These are phyloP conservation scores for Linderina pennispora DNA, from an alignment of 192 early-diverging fungal genomes.

Conservation along the genomic window DNA sequence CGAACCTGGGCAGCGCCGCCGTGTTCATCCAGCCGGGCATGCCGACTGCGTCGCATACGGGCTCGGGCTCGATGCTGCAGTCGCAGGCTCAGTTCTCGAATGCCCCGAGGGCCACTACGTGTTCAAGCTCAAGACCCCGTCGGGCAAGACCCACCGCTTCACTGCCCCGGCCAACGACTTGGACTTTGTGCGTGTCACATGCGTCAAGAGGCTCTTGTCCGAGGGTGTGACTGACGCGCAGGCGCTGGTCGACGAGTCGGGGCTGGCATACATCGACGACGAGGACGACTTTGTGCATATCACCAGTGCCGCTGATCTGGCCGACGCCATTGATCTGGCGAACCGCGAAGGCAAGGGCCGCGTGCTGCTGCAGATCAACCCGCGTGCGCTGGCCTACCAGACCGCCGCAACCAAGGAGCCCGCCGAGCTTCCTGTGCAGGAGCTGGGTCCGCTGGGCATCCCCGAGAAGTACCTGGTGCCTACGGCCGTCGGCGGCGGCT, in stretches of 20 bases:
- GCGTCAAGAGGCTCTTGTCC: constrained; percentile 53
- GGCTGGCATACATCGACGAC: constrained; percentile 84
- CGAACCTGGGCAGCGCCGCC: constrained; percentile 43
- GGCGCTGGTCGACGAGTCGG: constrained; percentile 40
- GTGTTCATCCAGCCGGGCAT: constrained; percentile 33
- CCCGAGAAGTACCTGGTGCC: constrained; percentile 45
- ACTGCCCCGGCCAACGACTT: constrained; percentile 52
- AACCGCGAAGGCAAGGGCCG: constrained; percentile 67
- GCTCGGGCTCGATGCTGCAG: constrained; percentile 35
- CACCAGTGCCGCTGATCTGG: constrained; percentile 67
- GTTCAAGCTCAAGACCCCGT: constrained; percentile 76
- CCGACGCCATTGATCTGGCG: constrained; percentile 79
- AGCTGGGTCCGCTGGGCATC: constrained; percentile 27
- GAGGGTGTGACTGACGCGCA: constrained; percentile 51
- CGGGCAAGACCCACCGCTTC: constrained; percentile 71
- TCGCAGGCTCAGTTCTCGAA: constrained; percentile 34
- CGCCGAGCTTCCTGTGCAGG: background rate
- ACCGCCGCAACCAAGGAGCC: constrained; percentile 1
- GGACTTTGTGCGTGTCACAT: constrained; percentile 48
- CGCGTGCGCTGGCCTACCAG: constrained; percentile 17
- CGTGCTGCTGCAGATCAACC: constrained; percentile 62
- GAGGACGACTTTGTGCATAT: constrained; percentile 84
- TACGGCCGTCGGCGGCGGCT: constrained; percentile 44
- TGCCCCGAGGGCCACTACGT: constrained; percentile 42
- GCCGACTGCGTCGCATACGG: constrained; percentile 20